Conservation (phyloP, 768 basidiomycete species). For the Mycena galericulata region DNA sequence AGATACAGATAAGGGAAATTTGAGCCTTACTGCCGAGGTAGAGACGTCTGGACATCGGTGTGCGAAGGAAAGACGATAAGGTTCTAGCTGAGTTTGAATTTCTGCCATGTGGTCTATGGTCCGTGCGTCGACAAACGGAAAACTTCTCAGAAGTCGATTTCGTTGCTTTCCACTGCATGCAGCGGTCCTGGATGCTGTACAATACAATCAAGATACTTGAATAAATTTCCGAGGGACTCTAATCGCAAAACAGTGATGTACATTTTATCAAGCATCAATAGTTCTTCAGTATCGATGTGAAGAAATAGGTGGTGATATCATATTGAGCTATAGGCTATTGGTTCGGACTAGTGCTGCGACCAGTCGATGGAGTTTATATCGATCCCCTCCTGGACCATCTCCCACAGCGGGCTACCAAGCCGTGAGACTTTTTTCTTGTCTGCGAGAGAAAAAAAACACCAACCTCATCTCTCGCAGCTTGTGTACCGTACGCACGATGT, state of each 20-base stretch:
- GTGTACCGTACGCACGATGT: conserved; percentile 89
- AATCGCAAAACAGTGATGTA: conserved; percentile 26
- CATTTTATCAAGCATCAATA: conserved; percentile 31
- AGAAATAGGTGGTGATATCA: conserved; percentile 20
- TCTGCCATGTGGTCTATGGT: conserved; percentile 32
- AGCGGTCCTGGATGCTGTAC: too few relatives aligned
- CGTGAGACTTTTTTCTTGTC: conserved; percentile 11
- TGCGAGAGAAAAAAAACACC: conserved; percentile 6
- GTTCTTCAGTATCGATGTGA: background rate
- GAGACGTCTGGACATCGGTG: conserved; percentile 84
- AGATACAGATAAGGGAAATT: conserved; percentile 12
- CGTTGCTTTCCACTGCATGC: too few relatives aligned
- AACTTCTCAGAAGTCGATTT: too few relatives aligned
- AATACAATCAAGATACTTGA: background rate
- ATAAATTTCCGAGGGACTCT: background rate
- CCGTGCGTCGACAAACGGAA: conserved; percentile 30
- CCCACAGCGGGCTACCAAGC: conserved; percentile 87
- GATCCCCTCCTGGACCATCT: conserved; percentile 99
- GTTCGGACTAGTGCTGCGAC: conserved; percentile 79
- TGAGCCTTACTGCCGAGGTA: conserved; percentile 82
- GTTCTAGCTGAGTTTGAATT: conserved; percentile 60
- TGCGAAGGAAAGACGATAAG: conserved; percentile 44
- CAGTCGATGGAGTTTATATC: conserved; percentile 96
- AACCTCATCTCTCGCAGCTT: conserved; percentile 94
- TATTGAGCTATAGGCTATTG: conserved; percentile 11